Evolutionary conservation across 129 eudicot genomes (phyloP), one percentile per base, ranked within the genome.

Genomic region (Chrysanthemum lavandulifolium): DNA sequence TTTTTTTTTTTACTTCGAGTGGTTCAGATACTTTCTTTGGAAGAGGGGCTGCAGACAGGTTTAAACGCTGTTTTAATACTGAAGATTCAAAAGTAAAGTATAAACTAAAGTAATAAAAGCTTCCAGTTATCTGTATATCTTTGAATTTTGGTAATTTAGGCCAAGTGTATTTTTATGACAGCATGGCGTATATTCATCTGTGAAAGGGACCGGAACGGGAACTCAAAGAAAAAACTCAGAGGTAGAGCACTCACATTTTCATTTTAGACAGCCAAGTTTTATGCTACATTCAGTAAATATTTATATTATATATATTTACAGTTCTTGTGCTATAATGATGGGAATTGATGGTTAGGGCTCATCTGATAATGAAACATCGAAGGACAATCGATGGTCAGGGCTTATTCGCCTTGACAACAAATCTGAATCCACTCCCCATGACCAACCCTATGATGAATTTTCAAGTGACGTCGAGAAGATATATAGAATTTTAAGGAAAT

Each of bases 1-100:
- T 16, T 23, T 13, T 16, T 61, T 43, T 71, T 1, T 43, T 71
- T 72, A 31, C 50, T 40, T 6, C 13, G 51, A 12, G 19, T 80
- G 73, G 72, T 25, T 64, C 86, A 87, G 97, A 89, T 89, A 85
- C 97, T 25, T 87, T 53, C 78, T 87, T 89, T 79, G 89, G 96
- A 25, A 65, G 31, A 33, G 91, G 98, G 61, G 82, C 96, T 1
- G 87, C 77, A 70, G 50, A 82, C 29, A 82, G 72, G 25, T 67
- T 88, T 36, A 81, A 83, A 72, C 86, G 91, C 75, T 86, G 83
- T 85, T 40, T 89, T 71, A 86, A 81, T 76, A 74, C 81, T 23
- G 73, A 73, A 63, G 96, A 86, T 43, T 75, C 92, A 4, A 25
- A 82, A 87, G 97, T 85, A 82, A 72, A 80, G 73, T 40, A 48